phyloP scores from a whole-genome alignment of 1,139 yeast genomes.

The Torulaspora globosa region DNA sequence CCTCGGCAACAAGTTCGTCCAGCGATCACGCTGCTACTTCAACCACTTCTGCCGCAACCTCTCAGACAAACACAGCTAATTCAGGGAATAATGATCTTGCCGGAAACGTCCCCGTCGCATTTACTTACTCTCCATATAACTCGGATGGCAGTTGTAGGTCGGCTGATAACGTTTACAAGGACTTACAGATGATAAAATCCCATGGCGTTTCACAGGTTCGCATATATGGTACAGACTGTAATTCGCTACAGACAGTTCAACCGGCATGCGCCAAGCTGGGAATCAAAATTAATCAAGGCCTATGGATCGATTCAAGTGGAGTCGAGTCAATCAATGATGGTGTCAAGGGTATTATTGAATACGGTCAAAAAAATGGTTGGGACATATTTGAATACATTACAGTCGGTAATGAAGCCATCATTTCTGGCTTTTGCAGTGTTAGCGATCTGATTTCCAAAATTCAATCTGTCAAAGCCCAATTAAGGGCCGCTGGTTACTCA shows the following conservation, averaged over 20 bases:
- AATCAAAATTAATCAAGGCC: constrained; percentile 74
- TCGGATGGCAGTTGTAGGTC: constrained; percentile 65
- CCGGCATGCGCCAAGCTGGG: constrained; percentile 62
- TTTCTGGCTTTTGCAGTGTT: constrained; percentile 55
- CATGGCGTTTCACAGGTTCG: constrained; percentile 66
- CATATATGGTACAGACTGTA: constrained; percentile 83
- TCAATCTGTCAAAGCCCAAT: constrained; percentile 52
- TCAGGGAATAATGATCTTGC: constrained; percentile 25
- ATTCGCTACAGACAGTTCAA: constrained; percentile 58
- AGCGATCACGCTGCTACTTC: neutral
- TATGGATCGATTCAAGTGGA: constrained; percentile 68
- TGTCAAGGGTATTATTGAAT: constrained; percentile 50
- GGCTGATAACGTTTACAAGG: constrained; percentile 50
- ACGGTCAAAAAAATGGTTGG: constrained; percentile 56
- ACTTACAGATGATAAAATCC: constrained; percentile 51
- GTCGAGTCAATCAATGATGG: constrained; percentile 62
- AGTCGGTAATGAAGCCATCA: constrained; percentile 83
- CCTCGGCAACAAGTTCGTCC: neutral
- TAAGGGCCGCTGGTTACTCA: constrained; percentile 66
- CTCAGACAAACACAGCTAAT: neutral
- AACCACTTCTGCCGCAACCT: neutral
- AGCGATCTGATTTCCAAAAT: constrained; percentile 60
- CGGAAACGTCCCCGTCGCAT: constrained; percentile 47
- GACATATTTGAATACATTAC: constrained; percentile 67
- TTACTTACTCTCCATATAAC: constrained; percentile 79